These are phyloP conservation scores for Coprinopsis sp. DNA, from an alignment of 768 basidiomycete species.

Conservation along the genomic window DNA sequence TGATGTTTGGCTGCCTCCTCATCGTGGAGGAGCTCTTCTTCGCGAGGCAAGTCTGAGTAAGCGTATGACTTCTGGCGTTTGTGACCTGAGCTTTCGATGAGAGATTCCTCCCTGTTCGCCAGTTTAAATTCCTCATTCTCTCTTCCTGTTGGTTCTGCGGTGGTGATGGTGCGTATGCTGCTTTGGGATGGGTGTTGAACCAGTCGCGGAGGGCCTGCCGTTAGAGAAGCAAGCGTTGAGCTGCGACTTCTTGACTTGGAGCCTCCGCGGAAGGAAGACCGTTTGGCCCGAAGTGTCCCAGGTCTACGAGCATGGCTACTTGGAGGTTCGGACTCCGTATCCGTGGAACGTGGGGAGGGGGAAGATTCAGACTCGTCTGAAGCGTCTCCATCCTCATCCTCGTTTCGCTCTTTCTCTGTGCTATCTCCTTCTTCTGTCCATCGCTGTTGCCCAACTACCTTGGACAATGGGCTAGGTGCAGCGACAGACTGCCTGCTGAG, in stretches of 20 bases:
- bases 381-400: constrained; percentile 46
- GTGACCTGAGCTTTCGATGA: constrained; percentile 12
- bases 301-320: constrained; percentile 27
- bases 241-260: constrained; percentile 54
- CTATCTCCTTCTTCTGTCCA: constrained; percentile 51
- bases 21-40: constrained; percentile 15
- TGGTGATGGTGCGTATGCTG: constrained; percentile 70
- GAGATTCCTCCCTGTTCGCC: constrained; percentile 21
- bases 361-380: constrained; percentile 43
- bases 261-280: constrained; percentile 29
- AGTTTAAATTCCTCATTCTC: constrained; percentile 22
- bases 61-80: constrained; percentile 27
- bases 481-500: constrained; percentile 27
- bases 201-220: constrained; percentile 34
- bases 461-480: constrained; percentile 65
- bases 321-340: constrained; percentile 50
- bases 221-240: constrained; percentile 61
- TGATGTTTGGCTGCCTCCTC: constrained; percentile 5
- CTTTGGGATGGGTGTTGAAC: constrained; percentile 53
- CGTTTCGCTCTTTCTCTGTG: constrained; percentile 26
- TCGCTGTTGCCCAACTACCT: constrained; percentile 45
- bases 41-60: constrained; percentile 25
- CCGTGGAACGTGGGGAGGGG: constrained; percentile 63
- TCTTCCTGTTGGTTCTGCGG: constrained; percentile 40
- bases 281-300: constrained; percentile 27